Base-by-base conservation (phyloP, 2,329 filamentous ascomycete species). In the Fusarium sp. region DNA sequence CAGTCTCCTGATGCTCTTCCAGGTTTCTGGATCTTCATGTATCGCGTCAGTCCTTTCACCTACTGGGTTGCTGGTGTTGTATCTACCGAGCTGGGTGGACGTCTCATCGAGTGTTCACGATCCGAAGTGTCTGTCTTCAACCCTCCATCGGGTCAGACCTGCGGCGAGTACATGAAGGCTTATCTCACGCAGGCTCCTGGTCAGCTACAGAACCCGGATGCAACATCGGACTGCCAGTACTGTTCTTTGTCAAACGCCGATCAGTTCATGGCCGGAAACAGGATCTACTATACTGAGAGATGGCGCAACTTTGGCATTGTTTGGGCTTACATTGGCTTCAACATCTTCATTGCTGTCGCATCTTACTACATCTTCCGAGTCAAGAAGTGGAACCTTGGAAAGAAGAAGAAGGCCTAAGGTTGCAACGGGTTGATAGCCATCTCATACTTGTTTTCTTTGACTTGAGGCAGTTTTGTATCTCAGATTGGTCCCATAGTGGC, bases 1-100 rank as follows among this genome's bases (percentile, higher is more conserved):
- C 87, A 89, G 63, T 77, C 84, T 0, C 86, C 89, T 0, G 64
- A 73, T 5, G 82, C 84, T 1, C 83, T 93, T 2, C 90, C 91
- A 0, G 84, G 86, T 3, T 93, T 93, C 83, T 93, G 91, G 91
- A 88, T 88, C 64, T 92, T 91, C 80, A 92, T 93, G 90, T 92
- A 92, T 79, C 86, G 88, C n/a, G 83, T 88, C 18, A 88, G 86
- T 2, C 90, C 89, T 0, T 88, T 92, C 70, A 91, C 89, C 0
- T 92, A 92, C 80, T 87, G 84, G 83, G 88, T 93, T 60, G 85
- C 86, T 6, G 90, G 88, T 18, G 89, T 93, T 27, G 64, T 63
- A 5, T 33, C 64, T 2, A 69, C 66, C 0, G 57, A 63, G 82
- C 39, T 70, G 3, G 51, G 38, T 21, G 62, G 67, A 15, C 55